phyloP scores from a whole-genome alignment of 2,329 filamentous ascomycete species.

The Scolecobasidium constrictum region DNA sequence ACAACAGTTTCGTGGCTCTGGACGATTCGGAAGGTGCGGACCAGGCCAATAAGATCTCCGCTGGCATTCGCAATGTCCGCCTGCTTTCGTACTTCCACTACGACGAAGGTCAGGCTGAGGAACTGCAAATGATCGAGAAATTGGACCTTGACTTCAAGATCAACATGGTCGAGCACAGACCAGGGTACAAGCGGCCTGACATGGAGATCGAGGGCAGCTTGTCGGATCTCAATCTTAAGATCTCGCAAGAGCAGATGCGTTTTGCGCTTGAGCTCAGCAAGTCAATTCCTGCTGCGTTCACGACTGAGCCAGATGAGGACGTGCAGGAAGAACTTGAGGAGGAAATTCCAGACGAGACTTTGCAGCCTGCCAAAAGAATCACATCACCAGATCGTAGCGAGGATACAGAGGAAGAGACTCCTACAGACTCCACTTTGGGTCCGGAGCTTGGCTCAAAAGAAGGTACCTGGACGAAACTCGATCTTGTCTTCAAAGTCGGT shows the following conservation, averaged over 20 bases:
- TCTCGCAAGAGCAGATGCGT: conserved; percentile 85
- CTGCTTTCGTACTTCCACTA: conserved; percentile 88
- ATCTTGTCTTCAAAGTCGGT: conserved; percentile 80
- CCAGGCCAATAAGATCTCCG: conserved; percentile 78
- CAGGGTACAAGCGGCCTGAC: conserved; percentile 70
- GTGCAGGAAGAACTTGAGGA: conserved; percentile 61
- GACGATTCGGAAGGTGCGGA: conserved; percentile 64
- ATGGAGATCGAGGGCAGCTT: conserved; percentile 84
- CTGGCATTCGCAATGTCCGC: conserved; percentile 84
- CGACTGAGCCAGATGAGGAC: conserved; percentile 57
- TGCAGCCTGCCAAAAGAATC: conserved; percentile 37
- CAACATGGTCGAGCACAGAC: conserved; percentile 78
- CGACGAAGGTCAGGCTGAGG: conserved; percentile 58
- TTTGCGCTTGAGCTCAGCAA: conserved; percentile 80
- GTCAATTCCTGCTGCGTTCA: conserved; percentile 80
- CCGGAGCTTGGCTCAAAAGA: conserved; percentile 55
- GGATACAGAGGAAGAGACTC: conserved; percentile 19
- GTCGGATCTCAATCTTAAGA: conserved; percentile 81
- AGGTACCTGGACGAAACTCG: conserved; percentile 83
- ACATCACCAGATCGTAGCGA: too few species aligned
- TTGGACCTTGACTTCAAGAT: conserved; percentile 90
- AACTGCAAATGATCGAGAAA: conserved; percentile 93
- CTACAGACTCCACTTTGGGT: conserved; percentile 13
- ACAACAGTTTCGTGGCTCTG: conserved; percentile 80
- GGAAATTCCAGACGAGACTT: conserved; percentile 52